phyloP scores from a whole-genome alignment of 306 rosid species.

The Quercus agrifolia region DNA sequence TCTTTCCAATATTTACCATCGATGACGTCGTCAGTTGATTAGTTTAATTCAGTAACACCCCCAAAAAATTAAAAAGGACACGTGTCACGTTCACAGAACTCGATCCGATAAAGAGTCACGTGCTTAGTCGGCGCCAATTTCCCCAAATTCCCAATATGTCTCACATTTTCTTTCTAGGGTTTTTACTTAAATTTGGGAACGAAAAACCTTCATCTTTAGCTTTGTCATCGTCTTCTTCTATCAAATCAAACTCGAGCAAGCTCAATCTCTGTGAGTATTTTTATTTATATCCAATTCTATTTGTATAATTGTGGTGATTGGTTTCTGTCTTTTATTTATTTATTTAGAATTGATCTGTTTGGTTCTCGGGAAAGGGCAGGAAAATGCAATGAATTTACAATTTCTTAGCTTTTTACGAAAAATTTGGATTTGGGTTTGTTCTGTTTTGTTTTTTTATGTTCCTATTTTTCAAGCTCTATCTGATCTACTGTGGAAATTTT shows the following conservation, averaged over 20 bases:
- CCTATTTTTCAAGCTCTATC: too few relatives aligned
- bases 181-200: not conserved
- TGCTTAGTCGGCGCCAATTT: slow-evolving; percentile 14
- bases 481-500: too few relatives aligned
- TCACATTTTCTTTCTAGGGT: not conserved
- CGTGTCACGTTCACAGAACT: not conserved
- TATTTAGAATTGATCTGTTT: not conserved
- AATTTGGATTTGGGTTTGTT: too few relatives aligned
- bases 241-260: not conserved
- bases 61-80: too few relatives aligned
- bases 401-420: not conserved
- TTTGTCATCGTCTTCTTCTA: not conserved
- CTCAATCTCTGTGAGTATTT: slow-evolving; percentile 11
- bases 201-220: not conserved
- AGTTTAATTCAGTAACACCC: too few relatives aligned
- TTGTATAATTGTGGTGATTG: not conserved
- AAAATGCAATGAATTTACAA: not conserved
- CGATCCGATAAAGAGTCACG: not conserved
- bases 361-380: slow-evolving; percentile 2
- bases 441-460: too few relatives aligned
- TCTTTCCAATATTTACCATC: too few relatives aligned
- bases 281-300: not conserved
- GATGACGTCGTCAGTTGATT: too few relatives aligned
- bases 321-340: not conserved
- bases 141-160: not conserved